Percentiles rank a stretch among this genome's conserved stretches.
These are phyloP conservation scores for Solanum boliviense DNA, from an alignment of 257 asterid species.

Conservation along the genomic window DNA sequence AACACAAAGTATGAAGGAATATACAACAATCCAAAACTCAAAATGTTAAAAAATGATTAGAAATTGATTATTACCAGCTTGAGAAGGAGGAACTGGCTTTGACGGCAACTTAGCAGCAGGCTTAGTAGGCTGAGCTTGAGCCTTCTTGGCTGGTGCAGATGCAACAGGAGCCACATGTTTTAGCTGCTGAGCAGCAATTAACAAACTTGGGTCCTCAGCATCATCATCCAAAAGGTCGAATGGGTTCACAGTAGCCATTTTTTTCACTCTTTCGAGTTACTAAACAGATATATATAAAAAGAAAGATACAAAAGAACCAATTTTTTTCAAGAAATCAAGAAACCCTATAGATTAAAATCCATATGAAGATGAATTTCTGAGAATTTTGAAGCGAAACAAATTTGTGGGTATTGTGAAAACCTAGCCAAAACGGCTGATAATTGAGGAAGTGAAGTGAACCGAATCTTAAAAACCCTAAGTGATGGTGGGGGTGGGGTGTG, in stretches of 20 bases:
- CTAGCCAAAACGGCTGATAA: constrained; percentile 28
- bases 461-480: constrained; percentile 24
- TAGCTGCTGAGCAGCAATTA: constrained; percentile 38
- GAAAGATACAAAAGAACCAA: constrained; percentile 5
- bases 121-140: constrained; percentile 7
- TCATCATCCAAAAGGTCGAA: constrained; percentile 56
- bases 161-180: constrained; percentile 6
- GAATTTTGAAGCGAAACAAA: neutral
- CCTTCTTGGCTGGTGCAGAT: constrained; percentile 17
- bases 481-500: neutral
- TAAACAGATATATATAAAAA: neutral
- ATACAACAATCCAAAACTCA: neutral
- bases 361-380: neutral
- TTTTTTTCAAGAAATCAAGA: neutral
- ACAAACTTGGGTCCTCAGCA: constrained; percentile 46
- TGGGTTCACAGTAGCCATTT: constrained; percentile 51
- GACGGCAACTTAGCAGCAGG: constrained; percentile 41
- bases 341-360: constrained; percentile 20
- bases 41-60: neutral
- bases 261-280: neutral
- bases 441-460: neutral
- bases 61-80: constrained; percentile 34
- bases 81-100: constrained; percentile 53
- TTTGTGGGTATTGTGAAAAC: constrained; percentile 1
- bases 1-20: neutral